These are phyloP conservation scores for Mortierella sp. DNA, from an alignment of 371 early-diverging fungal genomes.

Conservation along the genomic window DNA sequence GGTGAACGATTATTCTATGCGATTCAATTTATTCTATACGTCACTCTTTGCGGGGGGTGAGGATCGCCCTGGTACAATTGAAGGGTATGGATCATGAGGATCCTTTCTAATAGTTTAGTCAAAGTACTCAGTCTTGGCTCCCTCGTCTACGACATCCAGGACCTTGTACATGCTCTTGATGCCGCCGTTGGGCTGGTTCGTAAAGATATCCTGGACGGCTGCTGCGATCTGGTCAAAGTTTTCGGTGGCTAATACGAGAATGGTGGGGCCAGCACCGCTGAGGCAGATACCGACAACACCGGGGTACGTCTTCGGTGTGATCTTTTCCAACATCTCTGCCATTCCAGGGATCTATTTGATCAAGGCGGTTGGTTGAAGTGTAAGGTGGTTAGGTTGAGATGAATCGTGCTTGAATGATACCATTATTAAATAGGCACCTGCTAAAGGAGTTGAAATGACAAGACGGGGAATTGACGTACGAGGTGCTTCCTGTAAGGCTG, in stretches of 20 bases:
- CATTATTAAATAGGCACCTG: background rate
- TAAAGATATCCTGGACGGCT: slow-evolving; percentile 75
- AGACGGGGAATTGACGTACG: slow-evolving; percentile 60
- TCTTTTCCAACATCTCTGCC: slow-evolving; percentile 79
- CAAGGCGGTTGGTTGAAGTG: background rate
- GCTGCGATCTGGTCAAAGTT: slow-evolving; percentile 84
- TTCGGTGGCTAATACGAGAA: slow-evolving; percentile 85
- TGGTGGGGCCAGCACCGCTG: slow-evolving; percentile 97
- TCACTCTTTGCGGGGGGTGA: background rate
- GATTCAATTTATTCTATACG: background rate
- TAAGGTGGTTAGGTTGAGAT: background rate
- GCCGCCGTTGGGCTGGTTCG: slow-evolving; percentile 66
- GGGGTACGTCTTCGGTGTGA: slow-evolving; percentile 82
- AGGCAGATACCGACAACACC: slow-evolving; percentile 94
- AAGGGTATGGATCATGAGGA: background rate
- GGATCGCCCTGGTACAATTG: background rate
- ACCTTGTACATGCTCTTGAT: slow-evolving; percentile 81
- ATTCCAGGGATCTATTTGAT: slow-evolving; percentile 86
- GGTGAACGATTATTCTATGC: background rate
- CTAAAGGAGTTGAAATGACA: background rate
- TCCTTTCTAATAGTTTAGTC: slow-evolving; percentile 18
- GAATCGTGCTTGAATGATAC: background rate
- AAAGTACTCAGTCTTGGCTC: slow-evolving; percentile 61
- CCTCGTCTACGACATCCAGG: slow-evolving; percentile 82
- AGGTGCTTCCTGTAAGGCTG: slow-evolving; percentile 94